These are phyloP conservation scores for Metschnikowia kofuensis DNA, from an alignment of 805 yeast genomes.

Conservation along the genomic window DNA sequence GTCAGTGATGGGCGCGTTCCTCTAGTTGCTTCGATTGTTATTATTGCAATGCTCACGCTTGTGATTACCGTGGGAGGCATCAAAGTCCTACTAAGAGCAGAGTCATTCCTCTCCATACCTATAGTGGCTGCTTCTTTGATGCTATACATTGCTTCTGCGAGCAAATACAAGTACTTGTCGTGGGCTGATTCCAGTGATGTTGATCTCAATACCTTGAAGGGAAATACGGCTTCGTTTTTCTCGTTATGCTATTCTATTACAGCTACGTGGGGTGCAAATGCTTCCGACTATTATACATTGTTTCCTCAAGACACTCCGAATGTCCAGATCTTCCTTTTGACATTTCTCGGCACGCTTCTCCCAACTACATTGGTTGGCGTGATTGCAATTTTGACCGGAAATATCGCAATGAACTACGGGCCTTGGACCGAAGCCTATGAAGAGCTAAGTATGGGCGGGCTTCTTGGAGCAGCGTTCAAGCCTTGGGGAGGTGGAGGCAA, in stretches of 20 bases:
- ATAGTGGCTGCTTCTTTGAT: constrained; percentile 28
- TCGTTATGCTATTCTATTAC: constrained; percentile 36
- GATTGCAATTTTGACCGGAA: constrained; percentile 29
- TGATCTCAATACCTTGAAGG: constrained; percentile 20
- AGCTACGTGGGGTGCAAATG: constrained; percentile 36
- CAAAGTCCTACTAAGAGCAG: constrained; percentile 27
- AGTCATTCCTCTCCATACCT: constrained; percentile 29
- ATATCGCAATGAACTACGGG: constrained; percentile 29
- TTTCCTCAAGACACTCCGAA: constrained; percentile 30
- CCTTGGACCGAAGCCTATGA: constrained; percentile 33
- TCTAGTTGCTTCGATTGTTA: constrained; percentile 14
- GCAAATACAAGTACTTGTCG: constrained; percentile 5
- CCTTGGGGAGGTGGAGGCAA: constrained; percentile 39
- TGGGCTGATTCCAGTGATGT: constrained; percentile 4
- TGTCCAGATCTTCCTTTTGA: constrained; percentile 25
- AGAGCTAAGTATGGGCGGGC: constrained; percentile 32
- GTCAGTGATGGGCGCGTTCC: constrained; percentile 7
- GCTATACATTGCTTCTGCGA: constrained; percentile 23
- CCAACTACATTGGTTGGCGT: constrained; percentile 36
- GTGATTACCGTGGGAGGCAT: constrained; percentile 34
- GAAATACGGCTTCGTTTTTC: constrained; percentile 36
- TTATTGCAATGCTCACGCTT: constrained; percentile 26
- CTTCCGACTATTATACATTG: constrained; percentile 32
- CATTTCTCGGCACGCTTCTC: constrained; percentile 25
- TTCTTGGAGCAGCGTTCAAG: constrained; percentile 27